Percentiles rank a stretch among this genome's conserved stretches.
Evolutionary conservation across 441 rosid species (phyloP).

Genomic region (Gossypium schwendimanii): DNA sequence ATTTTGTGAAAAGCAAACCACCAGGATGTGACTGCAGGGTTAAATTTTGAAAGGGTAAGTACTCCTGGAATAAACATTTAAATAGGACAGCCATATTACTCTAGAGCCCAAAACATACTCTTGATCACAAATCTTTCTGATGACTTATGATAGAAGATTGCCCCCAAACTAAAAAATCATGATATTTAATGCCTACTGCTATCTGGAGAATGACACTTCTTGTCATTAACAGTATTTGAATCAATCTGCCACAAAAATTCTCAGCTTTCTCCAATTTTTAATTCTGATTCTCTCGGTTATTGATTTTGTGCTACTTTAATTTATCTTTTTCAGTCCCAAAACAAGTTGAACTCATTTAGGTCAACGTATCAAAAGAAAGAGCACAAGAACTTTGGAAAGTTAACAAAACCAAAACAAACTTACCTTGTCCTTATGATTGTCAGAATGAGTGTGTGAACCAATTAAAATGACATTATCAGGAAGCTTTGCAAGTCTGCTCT

Average conservation of each 20-base stretch:
- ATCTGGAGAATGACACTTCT: not conserved
- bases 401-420: not conserved
- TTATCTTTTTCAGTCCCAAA: not conserved
- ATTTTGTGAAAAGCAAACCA: slow-evolving; percentile 70
- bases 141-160: not conserved
- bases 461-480: slow-evolving; percentile 61
- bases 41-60: slow-evolving; percentile 6
- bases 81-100: not conserved
- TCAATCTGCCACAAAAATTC: not conserved
- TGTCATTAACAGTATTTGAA: not conserved
- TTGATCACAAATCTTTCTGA: slow-evolving; percentile 3
- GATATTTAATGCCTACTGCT: not conserved
- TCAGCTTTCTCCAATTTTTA: not conserved
- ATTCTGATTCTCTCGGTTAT: not conserved
- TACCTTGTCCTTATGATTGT: slow-evolving; percentile 74
- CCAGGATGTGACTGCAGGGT: slow-evolving; percentile 75
- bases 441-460: slow-evolving; percentile 61
- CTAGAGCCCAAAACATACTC: slow-evolving; percentile 2
- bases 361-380: not conserved
- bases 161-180: not conserved
- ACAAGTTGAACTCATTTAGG: not conserved
- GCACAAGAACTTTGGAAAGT: not conserved
- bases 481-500: slow-evolving; percentile 54
- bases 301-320: not conserved
- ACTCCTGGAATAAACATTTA: not conserved